phyloP scores from a whole-genome alignment of 2,329 filamentous ascomycete genomes.

The Cryphonectria radicalis region DNA sequence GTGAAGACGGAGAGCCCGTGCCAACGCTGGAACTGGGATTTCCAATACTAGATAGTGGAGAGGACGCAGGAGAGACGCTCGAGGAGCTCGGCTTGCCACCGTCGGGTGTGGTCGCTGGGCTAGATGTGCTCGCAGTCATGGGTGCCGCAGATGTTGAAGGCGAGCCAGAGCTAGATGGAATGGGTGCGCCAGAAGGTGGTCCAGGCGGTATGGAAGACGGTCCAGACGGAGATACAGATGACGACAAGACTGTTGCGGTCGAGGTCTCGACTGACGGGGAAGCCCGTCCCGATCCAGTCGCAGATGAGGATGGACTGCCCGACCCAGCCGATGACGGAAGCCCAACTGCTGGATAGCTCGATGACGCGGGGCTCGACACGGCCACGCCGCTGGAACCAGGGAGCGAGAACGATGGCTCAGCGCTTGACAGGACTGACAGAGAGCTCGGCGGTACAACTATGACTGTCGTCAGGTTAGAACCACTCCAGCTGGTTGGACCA shows the following conservation, averaged over 20 bases:
- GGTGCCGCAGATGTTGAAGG: background rate
- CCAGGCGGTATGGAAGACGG: background rate
- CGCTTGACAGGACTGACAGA: background rate
- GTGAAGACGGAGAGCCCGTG: background rate
- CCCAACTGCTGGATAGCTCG: slow-evolving; percentile 1
- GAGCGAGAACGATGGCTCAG: background rate
- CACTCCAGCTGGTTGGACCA: background rate
- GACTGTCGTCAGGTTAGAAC: background rate
- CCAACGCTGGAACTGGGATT: slow-evolving; percentile 3
- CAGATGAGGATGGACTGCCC: background rate
- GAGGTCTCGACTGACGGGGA: background rate
- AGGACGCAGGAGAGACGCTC: slow-evolving; percentile 3
- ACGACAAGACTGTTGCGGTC: background rate
- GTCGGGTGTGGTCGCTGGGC: slow-evolving; percentile 7
- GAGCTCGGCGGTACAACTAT: background rate
- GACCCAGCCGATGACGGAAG: background rate
- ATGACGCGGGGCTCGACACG: background rate
- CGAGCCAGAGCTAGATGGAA: background rate
- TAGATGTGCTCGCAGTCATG: background rate
- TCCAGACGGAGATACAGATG: background rate
- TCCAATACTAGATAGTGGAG: background rate
- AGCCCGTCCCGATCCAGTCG: background rate
- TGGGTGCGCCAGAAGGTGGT: background rate
- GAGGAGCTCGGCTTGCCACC: background rate
- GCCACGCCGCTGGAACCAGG: background rate